Evolutionary conservation across 2,329 filamentous ascomycete species (phyloP), one percentile per base, ranked within the genome.

Genomic region (Diplocarpon rosae): DNA sequence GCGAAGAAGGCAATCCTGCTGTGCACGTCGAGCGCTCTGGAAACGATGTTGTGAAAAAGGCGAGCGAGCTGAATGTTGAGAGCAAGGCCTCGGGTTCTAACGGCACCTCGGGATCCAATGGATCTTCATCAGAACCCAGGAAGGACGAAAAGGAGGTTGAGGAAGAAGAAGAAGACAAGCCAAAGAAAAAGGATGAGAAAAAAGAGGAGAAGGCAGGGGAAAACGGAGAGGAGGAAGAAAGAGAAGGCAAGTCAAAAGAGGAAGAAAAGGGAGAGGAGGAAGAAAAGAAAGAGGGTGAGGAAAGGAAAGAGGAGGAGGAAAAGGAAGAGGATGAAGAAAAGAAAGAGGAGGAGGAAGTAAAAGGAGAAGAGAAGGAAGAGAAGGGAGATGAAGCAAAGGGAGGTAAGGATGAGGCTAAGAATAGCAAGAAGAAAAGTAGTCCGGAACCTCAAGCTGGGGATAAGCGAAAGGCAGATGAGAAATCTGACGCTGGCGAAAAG

Each of bases 21-120:
- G 73, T 82, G 5, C 71, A 73, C 51, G 63, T 82, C 54, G 67
- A 68, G 54, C 69, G 76, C 37, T 65, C 69, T 12, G 77, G 78
- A 38, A 79, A 81, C 54, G 77, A 82, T 59, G 76, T 80, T 15
- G 76, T 80, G 42, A 80, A 82, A 65, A 69, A 69, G 50, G 74
- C 76, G 11, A 72, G 69, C 35, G 78, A 82, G 62, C 64, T 81
- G 24, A 68, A 71, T 2, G 66, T 80, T 57, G 14, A 54, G 48
- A 48, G 62, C 57, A 53, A 51, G 42, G 17, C 43, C 44, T 28
- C 40, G 2, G 37, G 28, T 13, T 47, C 46, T n/a, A 40, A 43
- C 30, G 48, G 37, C 34, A 30, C 42, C 32, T 52, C 40, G 2
- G 37, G 28, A 13, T 47, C 46, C n/a, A 40, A 43, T 33, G 48